Evolutionary conservation across 768 basidiomycete genomes (phyloP).

Genomic region (Mycena chlorophos): DNA sequence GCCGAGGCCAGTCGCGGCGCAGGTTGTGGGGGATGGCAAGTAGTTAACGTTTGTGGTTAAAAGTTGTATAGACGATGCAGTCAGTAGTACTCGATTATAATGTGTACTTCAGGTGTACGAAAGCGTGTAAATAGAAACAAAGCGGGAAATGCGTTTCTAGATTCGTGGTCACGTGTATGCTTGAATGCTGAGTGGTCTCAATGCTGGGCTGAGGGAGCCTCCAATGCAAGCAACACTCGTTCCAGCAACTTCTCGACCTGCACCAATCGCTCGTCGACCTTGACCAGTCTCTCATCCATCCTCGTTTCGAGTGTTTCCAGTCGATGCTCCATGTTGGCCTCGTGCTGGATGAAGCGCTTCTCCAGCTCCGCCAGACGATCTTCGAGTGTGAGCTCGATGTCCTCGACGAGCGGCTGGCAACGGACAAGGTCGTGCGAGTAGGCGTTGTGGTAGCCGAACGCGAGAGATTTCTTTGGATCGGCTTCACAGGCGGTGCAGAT

Average conservation of each 20-base stretch:
- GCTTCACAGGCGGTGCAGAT: constrained; percentile 16
- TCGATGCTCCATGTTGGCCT: constrained; percentile 17
- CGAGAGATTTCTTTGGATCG: constrained; percentile 14
- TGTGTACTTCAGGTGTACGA: too few relatives aligned
- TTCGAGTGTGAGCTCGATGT: constrained; percentile 22
- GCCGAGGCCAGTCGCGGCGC: too few relatives aligned
- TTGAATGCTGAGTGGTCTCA: background rate
- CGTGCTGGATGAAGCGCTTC: constrained; percentile 18
- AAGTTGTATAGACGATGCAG: too few relatives aligned
- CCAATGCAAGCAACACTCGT: constrained; percentile 1
- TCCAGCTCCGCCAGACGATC: constrained; percentile 20
- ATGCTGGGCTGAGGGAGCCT: background rate
- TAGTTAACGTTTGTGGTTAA: too few relatives aligned
- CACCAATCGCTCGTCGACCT: constrained; percentile 18
- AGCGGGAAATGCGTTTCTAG: too few relatives aligned
- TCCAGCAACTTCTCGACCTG: constrained; percentile 19
- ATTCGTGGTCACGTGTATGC: too few relatives aligned
- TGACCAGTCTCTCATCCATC: constrained; percentile 4
- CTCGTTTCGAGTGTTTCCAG: constrained; percentile 12
- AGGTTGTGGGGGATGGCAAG: too few relatives aligned
- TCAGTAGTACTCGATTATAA: too few relatives aligned
- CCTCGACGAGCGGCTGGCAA: constrained; percentile 14
- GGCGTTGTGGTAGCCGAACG: constrained; percentile 16
- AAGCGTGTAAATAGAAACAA: too few relatives aligned
- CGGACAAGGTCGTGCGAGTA: constrained; percentile 23